phyloP scores from a whole-genome alignment of 2,329 filamentous ascomycete genomes.

The Colletotrichum tropicicola region DNA sequence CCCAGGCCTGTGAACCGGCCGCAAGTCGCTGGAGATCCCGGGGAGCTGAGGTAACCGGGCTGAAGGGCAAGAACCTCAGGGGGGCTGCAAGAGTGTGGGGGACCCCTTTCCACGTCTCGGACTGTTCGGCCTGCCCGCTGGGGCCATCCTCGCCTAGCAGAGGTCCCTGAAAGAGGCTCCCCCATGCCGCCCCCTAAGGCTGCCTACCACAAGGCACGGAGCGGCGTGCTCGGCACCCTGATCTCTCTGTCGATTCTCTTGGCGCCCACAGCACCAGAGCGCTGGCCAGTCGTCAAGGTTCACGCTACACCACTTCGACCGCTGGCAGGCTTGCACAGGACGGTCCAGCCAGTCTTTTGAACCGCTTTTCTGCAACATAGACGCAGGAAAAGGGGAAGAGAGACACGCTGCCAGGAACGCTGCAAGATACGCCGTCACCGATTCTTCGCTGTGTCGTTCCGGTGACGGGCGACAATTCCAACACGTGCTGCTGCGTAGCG shows the following conservation, averaged over 20 bases:
- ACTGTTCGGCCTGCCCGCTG: constrained; percentile 10
- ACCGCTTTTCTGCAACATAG: not conserved
- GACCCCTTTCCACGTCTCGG: constrained; percentile 15
- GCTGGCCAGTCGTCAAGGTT: not conserved
- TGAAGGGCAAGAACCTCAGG: not conserved
- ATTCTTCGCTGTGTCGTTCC: constrained; percentile 2
- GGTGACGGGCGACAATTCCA: constrained; percentile 20
- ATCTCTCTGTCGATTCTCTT: not conserved
- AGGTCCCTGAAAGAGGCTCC: constrained; percentile 11
- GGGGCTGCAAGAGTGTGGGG: constrained; percentile 15
- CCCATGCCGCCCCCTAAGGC: constrained; percentile 2
- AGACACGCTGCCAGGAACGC: constrained; percentile 17
- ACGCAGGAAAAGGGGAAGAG: not conserved
- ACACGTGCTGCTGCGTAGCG: not conserved
- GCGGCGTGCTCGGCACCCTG: constrained; percentile 12
- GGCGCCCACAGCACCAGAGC: not conserved
- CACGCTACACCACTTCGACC: constrained; percentile 7
- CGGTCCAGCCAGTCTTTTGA: constrained; percentile 5
- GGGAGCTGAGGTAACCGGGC: constrained; percentile 7
- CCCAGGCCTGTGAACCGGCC: constrained; percentile 7
- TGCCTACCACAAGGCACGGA: not conserved
- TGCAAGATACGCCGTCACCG: not conserved
- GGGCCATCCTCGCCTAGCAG: constrained; percentile 4
- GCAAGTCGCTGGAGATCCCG: constrained; percentile 11
- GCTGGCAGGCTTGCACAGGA: not conserved